Conservation (phyloP, 2,329 filamentous ascomycete genomes). For the Pyricularia sp. region DNA sequence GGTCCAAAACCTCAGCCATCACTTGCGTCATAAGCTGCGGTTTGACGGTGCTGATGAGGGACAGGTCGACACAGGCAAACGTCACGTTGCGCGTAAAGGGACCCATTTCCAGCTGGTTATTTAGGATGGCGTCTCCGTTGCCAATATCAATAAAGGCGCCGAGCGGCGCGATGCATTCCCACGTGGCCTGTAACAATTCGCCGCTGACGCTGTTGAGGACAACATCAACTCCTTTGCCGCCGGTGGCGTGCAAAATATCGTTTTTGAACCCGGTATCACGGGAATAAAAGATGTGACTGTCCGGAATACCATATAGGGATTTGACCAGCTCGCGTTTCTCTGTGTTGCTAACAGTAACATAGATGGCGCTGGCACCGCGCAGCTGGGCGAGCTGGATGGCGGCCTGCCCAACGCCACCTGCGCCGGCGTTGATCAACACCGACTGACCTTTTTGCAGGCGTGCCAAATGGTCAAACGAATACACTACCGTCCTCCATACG, state of each 20-base stretch:
- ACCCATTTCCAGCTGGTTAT: no score
- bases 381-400: conserved; percentile 9
- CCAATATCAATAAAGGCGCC: no score
- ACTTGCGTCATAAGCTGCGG: no score
- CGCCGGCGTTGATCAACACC: conserved; percentile 13
- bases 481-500: conserved; percentile 16
- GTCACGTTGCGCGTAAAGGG: no score
- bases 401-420: conserved; percentile 13
- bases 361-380: conserved; percentile 20
- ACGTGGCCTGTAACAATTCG: no score
- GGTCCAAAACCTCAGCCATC: no score
- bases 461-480: conserved; percentile 15
- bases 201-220: conserved; percentile 20
- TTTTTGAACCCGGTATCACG: conserved; percentile 9
- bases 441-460: conserved; percentile 12
- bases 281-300: conserved; percentile 22
- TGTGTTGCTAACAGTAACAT: conserved; percentile 23
- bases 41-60: no score
- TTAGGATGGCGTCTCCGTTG: no score
- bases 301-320: conserved; percentile 14
- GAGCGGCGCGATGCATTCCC: no score
- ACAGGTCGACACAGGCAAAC: no score
- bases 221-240: conserved; percentile 23
- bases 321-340: conserved; percentile 25
- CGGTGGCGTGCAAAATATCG: conserved; percentile 13